Base-by-base conservation (phyloP, 176 grass and related monocot genomes). In the Ampelocalamus luodianensis region DNA sequence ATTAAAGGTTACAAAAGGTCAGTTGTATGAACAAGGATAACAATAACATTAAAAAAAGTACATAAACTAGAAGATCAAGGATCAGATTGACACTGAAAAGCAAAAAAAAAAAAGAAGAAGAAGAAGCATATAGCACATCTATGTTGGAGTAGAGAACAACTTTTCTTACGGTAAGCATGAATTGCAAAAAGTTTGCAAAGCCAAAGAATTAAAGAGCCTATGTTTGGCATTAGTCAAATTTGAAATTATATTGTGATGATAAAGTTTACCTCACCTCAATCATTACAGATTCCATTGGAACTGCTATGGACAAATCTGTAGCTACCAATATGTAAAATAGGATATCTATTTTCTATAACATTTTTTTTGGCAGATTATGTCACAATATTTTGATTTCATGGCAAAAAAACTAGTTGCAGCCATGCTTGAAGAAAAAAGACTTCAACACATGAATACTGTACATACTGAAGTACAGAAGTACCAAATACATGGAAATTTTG, bases 1-100 rank as follows among this genome's bases (percentile, higher is more conserved):
- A 69, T 85, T 44, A 34, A 34, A 87, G 34, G 67, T 79, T 63
- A 56, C 37, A 87, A 50, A 68, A 83, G 11, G 17, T 84, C 39
- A 80, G 61, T 68, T 36, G 18, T 81, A 32, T 54, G 12, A 8
- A 56, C 27, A 42, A 69, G 34, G 4, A 71, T 53, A 71, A 76
- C 3, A n/a, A 27, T 51, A 74, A 16, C 59, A 72, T 18, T 39
- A 34, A 9, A 54, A 63, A 77, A 83, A 44, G 7, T 56, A 83
- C 32, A 80, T 54, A 53, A 54, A 23, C 1, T 3, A 71, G 16
- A 71, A 72, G 24, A 88, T 78, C 55, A 79, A 65, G 73, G 20
- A 34, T 73, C 20, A 71, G 27, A 81, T 68, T 22, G 43, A 29
- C 23, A 64, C 1, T 12, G 5, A 34, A 65, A 76, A 14, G 23